phyloP scores from a whole-genome alignment of 208 protist genomes.

The Trichomonas vaginalis region DNA sequence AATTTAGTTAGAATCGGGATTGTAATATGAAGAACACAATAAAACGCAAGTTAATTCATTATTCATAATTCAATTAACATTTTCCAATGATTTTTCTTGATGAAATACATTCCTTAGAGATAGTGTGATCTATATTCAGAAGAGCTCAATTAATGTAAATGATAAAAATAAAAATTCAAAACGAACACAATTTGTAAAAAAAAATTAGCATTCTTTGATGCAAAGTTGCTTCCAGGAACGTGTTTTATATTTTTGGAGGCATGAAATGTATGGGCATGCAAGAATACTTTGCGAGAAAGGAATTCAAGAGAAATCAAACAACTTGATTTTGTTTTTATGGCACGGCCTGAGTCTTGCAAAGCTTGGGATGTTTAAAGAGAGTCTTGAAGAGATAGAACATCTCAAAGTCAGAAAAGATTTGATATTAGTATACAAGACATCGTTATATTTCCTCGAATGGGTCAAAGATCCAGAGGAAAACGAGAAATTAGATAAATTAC shows the following conservation, averaged over 20 bases:
- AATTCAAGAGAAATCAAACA: background rate
- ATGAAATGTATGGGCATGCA: background rate
- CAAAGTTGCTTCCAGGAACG: background rate
- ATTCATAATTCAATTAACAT: no score
- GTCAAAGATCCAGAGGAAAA: background rate
- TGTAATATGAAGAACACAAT: no score
- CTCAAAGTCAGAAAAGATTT: background rate
- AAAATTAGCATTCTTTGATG: background rate
- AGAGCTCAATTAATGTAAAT: background rate
- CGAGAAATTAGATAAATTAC: background rate
- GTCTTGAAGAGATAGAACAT: background rate
- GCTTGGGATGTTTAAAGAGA: background rate
- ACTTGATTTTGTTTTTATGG: background rate
- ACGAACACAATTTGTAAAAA: background rate
- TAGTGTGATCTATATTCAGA: no score
- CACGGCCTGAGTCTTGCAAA: background rate
- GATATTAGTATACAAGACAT: background rate
- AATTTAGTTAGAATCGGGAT: no score
- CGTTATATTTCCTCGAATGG: background rate
- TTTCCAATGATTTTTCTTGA: no score
- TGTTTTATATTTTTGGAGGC: constrained; percentile 6
- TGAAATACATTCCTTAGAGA: no score
- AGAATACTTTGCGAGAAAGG: background rate
- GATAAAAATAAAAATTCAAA: background rate
- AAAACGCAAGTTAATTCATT: no score